Conservation (phyloP, 495 filamentous ascomycete species). For the Trichocladium antarcticum region DNA sequence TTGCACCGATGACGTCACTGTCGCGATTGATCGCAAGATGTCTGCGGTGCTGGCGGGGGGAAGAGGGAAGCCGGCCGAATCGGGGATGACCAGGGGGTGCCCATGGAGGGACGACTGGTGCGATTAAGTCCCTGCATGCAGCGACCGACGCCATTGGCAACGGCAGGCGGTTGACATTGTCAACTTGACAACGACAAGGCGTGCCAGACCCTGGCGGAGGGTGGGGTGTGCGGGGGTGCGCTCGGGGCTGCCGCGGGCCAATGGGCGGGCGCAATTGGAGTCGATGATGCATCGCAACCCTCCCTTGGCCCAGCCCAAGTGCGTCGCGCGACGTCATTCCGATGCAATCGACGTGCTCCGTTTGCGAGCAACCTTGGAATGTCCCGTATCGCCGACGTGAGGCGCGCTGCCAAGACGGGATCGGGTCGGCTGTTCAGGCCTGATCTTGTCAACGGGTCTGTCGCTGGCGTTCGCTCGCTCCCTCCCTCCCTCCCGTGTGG, state of each 20-base stretch:
- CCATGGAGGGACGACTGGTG: too few species aligned
- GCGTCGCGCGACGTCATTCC: slow-evolving; percentile 17
- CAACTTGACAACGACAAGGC: background rate
- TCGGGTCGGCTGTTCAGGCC: too few species aligned
- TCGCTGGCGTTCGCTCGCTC: too few species aligned
- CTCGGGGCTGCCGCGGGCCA: slow-evolving; percentile 3
- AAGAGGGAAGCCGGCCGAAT: too few species aligned
- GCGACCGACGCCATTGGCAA: too few species aligned
- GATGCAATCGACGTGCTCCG: slow-evolving; percentile 11
- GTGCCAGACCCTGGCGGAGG: background rate
- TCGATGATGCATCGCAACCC: slow-evolving; percentile 10
- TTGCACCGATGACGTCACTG: slow-evolving; percentile 7
- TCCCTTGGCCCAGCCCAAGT: background rate
- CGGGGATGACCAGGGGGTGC: too few species aligned
- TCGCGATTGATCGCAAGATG: background rate
- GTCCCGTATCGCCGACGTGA: background rate
- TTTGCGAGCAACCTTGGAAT: slow-evolving; percentile 1
- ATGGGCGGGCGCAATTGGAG: slow-evolving; percentile 5
- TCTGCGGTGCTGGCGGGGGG: background rate
- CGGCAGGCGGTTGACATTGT: background rate
- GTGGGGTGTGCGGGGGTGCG: background rate
- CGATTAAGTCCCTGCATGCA: too few species aligned
- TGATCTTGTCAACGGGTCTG: too few species aligned
- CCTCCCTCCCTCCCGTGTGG: too few species aligned
- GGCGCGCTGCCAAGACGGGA: slow-evolving; percentile 2